Conservation (phyloP, 352 stramenopile genomes). For the Thraustochytrium striatum region DNA sequence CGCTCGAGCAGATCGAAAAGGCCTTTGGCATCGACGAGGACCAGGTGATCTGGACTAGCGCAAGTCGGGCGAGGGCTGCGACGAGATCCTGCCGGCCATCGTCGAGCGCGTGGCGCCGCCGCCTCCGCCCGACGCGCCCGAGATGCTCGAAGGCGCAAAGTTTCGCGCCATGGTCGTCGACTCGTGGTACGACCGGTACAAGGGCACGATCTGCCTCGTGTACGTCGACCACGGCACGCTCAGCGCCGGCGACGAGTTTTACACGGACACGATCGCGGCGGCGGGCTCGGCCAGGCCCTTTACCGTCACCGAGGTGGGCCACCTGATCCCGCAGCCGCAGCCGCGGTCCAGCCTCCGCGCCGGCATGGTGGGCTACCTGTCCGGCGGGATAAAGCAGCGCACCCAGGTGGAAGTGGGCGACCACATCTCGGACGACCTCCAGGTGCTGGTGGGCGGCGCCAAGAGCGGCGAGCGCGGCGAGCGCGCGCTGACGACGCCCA, state of each 20-base stretch:
- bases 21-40: slow-evolving; percentile 77
- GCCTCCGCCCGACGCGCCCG: not conserved
- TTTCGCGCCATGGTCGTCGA: slow-evolving; percentile 90
- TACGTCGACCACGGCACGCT: slow-evolving; percentile 35
- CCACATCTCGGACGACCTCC: slow-evolving; percentile 60
- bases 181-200: slow-evolving; percentile 91
- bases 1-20: slow-evolving; percentile 52
- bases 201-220: slow-evolving; percentile 39
- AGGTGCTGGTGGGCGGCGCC: not conserved
- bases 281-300: slow-evolving; percentile 30
- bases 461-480: not conserved
- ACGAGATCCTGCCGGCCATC: slow-evolving; percentile 71
- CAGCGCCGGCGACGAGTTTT: not conserved
- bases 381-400: slow-evolving; percentile 92
- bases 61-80: slow-evolving; percentile 85
- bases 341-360: slow-evolving; percentile 65
- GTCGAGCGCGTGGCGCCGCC: slow-evolving; percentile 64
- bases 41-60: slow-evolving; percentile 87
- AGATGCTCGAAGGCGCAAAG: slow-evolving; percentile 54
- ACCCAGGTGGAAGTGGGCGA: slow-evolving; percentile 89
- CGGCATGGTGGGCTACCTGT: slow-evolving; percentile 94
- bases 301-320: slow-evolving; percentile 68
- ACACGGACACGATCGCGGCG: slow-evolving; percentile 1
- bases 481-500: slow-evolving; percentile 73
- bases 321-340: slow-evolving; percentile 68